These are phyloP conservation scores for Ceraceosorus guamensis DNA, from an alignment of 1,284 basidiomycete genomes.

Conservation along the genomic window DNA sequence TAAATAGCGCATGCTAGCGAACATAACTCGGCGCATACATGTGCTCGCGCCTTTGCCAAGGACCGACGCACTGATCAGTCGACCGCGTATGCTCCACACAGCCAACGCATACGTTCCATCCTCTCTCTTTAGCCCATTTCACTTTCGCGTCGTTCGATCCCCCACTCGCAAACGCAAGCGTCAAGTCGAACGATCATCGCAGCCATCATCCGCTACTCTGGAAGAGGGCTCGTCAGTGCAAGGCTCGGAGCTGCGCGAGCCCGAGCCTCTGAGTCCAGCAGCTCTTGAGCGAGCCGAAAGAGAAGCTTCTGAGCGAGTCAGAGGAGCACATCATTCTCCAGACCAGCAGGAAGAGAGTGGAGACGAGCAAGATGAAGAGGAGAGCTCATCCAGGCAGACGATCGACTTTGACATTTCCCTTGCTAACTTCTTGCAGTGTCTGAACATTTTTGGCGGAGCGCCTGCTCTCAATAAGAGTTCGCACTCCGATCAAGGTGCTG, in stretches of 20 bases:
- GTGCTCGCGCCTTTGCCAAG: slow-evolving; percentile 11
- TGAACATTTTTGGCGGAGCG: slow-evolving; percentile 85
- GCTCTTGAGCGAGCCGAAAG: background rate
- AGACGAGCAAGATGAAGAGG: no score
- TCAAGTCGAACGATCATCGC: no score
- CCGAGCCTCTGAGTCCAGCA: background rate
- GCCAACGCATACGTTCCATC: slow-evolving; percentile 77
- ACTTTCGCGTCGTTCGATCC: slow-evolving; percentile 51
- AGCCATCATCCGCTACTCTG: no score
- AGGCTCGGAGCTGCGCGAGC: no score
- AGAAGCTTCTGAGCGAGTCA: slow-evolving; percentile 1
- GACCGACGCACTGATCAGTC: background rate
- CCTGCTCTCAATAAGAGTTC: slow-evolving; percentile 18
- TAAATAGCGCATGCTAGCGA: slow-evolving; percentile 51
- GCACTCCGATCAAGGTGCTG: no score
- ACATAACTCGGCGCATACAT: no score
- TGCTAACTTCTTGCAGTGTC: slow-evolving; percentile 72
- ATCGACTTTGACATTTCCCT: slow-evolving; percentile 71
- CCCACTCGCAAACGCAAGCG: no score
- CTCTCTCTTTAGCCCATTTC: slow-evolving; percentile 70
- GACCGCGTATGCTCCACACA: no score
- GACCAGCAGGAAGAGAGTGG: no score
- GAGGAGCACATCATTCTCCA: slow-evolving; percentile 15
- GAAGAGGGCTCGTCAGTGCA: no score
- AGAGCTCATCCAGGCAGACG: slow-evolving; percentile 44